Evolutionary conservation across 2,329 filamentous ascomycete genomes (phyloP).

Genomic region (Monosporascus cannonballus): DNA sequence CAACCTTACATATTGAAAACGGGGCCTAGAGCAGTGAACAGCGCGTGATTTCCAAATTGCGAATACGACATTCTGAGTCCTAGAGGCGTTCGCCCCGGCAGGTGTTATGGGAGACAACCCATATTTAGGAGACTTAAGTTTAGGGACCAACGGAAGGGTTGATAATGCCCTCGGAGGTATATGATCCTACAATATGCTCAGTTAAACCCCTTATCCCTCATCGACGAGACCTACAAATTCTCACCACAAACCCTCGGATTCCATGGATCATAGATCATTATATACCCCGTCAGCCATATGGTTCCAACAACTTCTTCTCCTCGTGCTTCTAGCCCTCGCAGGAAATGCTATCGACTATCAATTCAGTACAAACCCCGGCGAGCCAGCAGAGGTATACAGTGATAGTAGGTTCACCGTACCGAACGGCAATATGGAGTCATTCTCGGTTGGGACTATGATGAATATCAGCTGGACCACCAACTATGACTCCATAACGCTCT

Average conservation of each 20-base stretch:
- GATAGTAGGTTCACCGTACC: conserved; percentile 2
- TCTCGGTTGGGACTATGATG: background rate
- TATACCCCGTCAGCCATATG: background rate
- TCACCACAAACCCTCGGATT: background rate
- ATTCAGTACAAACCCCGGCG: background rate
- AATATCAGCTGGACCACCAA: conserved; percentile 1
- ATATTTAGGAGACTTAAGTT: background rate
- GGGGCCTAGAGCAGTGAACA: background rate
- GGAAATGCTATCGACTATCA: background rate
- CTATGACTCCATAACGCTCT: background rate
- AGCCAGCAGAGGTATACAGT: background rate
- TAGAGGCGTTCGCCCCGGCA: background rate
- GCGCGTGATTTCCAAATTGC: too few relatives aligned
- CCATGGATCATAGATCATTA: background rate
- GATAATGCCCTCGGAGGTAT: background rate
- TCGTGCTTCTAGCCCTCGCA: background rate
- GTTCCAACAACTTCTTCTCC: background rate
- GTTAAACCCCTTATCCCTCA: background rate
- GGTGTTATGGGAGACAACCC: background rate
- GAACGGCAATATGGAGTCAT: background rate
- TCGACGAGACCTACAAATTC: background rate
- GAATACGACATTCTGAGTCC: background rate
- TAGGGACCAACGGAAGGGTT: background rate
- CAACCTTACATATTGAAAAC: background rate
- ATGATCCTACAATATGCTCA: background rate